Evolutionary conservation across 768 basidiomycete species (phyloP).

Genomic region (Boletus reticulatus): DNA sequence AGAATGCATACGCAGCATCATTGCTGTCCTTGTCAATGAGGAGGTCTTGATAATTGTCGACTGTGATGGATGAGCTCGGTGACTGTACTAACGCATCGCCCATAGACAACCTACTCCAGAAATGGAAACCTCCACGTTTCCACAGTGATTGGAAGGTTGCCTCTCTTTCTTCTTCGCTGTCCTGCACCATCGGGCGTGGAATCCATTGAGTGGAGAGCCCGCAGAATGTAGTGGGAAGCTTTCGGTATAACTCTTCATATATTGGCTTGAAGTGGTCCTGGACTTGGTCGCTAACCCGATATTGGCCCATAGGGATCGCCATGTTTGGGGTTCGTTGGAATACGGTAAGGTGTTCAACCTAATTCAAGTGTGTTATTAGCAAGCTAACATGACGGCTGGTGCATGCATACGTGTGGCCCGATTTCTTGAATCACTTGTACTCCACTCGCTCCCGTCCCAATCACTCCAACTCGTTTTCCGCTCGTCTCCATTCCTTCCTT

Average conservation of each 20-base stretch:
- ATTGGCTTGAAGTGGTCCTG: conserved; percentile 10
- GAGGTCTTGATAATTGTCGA: conserved; percentile 8
- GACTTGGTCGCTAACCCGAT: conserved; percentile 1
- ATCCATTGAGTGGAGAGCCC: neutral
- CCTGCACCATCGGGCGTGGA: conserved; percentile 5
- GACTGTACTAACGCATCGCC: neutral
- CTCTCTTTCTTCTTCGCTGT: conserved; percentile 9
- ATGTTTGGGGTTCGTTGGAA: conserved; percentile 20
- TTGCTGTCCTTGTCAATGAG: neutral
- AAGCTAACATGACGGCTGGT: no score
- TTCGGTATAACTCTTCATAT: conserved; percentile 7
- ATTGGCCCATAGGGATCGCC: conserved; percentile 11
- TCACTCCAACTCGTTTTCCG: conserved; percentile 15
- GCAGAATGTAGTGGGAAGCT: neutral
- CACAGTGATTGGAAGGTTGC: conserved; percentile 5
- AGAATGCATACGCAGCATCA: conserved; percentile 4
- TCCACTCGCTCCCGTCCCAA: conserved; percentile 16
- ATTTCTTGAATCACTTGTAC: conserved; percentile 16
- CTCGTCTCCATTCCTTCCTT: conserved; percentile 11
- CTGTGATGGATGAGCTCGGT: neutral
- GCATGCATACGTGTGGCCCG: conserved; percentile 4
- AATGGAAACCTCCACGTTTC: conserved; percentile 7
- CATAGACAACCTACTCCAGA: conserved; percentile 4
- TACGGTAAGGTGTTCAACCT: conserved; percentile 7
- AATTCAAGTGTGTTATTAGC: neutral